Percentiles rank a stretch among this genome's conserved stretches.
phyloP scores from a whole-genome alignment of 306 rosid genomes.

The Luffa acutangula region DNA sequence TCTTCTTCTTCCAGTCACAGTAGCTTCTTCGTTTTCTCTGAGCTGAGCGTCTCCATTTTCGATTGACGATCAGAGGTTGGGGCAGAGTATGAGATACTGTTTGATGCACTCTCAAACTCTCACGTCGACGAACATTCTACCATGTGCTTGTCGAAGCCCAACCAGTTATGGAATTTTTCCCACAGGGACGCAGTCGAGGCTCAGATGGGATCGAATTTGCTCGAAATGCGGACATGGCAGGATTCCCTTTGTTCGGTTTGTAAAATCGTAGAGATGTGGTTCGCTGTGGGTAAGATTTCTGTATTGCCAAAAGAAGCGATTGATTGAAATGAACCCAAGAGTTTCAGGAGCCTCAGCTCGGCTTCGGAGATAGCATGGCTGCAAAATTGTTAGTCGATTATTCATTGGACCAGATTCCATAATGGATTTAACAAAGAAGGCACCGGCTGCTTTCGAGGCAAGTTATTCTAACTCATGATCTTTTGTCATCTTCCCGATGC shows the following conservation, averaged over 20 bases:
- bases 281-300: not conserved
- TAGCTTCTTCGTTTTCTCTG: not conserved
- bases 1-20: not conserved
- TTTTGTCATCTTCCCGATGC: not conserved
- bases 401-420: constrained; percentile 75
- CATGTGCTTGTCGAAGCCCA: too few species aligned
- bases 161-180: too few species aligned
- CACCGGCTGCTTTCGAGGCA: constrained; percentile 85
- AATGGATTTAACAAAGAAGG: constrained; percentile 74
- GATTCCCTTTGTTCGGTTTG: not conserved
- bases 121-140: too few species aligned
- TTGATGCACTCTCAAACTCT: constrained; percentile 10
- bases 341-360: constrained; percentile 72
- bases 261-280: not conserved
- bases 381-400: constrained; percentile 71
- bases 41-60: not conserved
- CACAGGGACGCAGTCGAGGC: too few species aligned
- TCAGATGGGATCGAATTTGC: not conserved
- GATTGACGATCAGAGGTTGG: not conserved
- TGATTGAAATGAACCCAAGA: constrained; percentile 86
- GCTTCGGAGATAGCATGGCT: constrained; percentile 84
- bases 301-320: constrained; percentile 37
- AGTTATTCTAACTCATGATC: constrained; percentile 6
- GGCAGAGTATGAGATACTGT: constrained; percentile 18
- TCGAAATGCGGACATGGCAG: constrained; percentile 19